Percentiles rank a stretch among this genome's conserved stretches.
Evolutionary conservation across 1,284 basidiomycete genomes (phyloP).

Genomic region (Testicularia cyperi): DNA sequence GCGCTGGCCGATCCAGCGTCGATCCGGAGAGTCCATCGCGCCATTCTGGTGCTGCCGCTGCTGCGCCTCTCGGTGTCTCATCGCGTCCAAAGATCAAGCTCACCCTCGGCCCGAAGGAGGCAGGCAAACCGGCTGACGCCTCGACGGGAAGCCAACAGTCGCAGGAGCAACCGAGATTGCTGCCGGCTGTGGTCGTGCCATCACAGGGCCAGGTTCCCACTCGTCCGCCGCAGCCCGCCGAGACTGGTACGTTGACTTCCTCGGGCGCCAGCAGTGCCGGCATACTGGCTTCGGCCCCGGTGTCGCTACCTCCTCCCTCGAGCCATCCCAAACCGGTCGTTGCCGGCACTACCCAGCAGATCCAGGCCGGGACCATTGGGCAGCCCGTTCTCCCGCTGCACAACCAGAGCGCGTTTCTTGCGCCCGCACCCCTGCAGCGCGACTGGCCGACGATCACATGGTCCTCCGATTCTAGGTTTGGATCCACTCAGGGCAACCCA

Average conservation of each 20-base stretch:
- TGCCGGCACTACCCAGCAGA: neutral
- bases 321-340: constrained; percentile 12
- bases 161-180: neutral
- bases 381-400: constrained; percentile 19
- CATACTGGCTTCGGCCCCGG: constrained; percentile 4
- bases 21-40: constrained; percentile 13
- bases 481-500: too few species aligned
- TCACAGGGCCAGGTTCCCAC: constrained; percentile 17
- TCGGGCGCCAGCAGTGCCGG: constrained; percentile 8
- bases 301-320: constrained; percentile 17
- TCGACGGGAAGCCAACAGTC: neutral
- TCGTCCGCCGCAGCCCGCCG: constrained; percentile 12
- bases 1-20: constrained; percentile 5
- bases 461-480: too few species aligned
- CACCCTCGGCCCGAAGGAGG: constrained; percentile 3
- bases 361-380: constrained; percentile 10
- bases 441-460: neutral
- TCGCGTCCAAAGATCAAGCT: constrained; percentile 28
- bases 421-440: neutral
- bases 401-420: neutral
- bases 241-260: constrained; percentile 16
- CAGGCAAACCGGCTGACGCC: constrained; percentile 1
- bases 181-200: constrained; percentile 1
- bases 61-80: constrained; percentile 1
- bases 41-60: constrained; percentile 1